phyloP scores from a whole-genome alignment of 2,329 filamentous ascomycete species.

The Alternaria brassicicola region DNA sequence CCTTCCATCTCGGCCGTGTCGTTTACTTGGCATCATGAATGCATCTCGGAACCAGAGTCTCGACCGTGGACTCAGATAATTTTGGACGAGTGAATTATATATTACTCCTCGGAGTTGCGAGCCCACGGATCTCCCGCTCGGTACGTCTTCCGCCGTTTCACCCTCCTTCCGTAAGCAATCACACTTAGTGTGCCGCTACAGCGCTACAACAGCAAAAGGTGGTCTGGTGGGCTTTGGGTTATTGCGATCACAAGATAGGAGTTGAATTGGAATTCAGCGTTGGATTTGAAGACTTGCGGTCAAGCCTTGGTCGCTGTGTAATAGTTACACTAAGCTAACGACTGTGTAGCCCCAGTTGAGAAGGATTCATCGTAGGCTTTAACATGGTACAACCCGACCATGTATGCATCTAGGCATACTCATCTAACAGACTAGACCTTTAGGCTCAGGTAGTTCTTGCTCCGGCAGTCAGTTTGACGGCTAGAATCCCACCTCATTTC shows the following conservation, averaged over 20 bases:
- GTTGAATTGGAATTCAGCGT: background rate
- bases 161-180: slow-evolving; percentile 13
- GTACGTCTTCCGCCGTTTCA: slow-evolving; percentile 17
- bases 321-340: background rate
- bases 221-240: background rate
- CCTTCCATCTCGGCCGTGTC: background rate
- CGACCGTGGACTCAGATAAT: background rate
- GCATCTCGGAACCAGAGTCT: background rate
- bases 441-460: background rate
- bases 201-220: background rate
- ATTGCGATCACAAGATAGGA: background rate
- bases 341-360: background rate
- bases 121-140: slow-evolving; percentile 21
- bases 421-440: slow-evolving; percentile 4
- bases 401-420: slow-evolving; percentile 13
- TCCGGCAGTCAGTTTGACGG: background rate
- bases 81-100: background rate
- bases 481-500: background rate
- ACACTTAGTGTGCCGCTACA: slow-evolving; percentile 10
- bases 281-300: background rate
- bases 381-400: slow-evolving; percentile 10
- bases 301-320: background rate
- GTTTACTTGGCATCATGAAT: background rate
- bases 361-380: background rate
- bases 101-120: background rate